Evolutionary conservation across 2,329 filamentous ascomycete genomes (phyloP).

Genomic region (Curvularia lunata): DNA sequence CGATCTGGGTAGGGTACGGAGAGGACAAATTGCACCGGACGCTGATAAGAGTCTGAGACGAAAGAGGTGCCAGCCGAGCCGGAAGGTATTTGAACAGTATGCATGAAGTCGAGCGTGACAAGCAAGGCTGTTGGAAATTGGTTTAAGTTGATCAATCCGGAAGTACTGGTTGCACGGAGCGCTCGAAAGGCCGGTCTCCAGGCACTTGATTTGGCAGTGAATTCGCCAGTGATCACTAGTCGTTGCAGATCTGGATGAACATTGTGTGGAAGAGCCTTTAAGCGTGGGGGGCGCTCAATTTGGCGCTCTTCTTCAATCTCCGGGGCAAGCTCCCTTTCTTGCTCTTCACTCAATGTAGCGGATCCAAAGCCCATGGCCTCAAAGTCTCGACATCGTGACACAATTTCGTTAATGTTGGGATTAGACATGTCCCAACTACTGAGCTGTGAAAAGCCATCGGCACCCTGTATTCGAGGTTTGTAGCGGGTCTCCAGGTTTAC

Average conservation of each 20-base stretch:
- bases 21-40: constrained; percentile 63
- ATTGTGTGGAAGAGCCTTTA: constrained; percentile 50
- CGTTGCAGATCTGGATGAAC: constrained; percentile 54
- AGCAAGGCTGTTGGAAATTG: constrained; percentile 53
- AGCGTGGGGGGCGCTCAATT: constrained; percentile 56
- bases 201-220: constrained; percentile 37
- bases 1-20: constrained; percentile 29
- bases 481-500: constrained; percentile 62
- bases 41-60: constrained; percentile 50
- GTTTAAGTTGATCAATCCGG: constrained; percentile 36
- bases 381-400: constrained; percentile 32
- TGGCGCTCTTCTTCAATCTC: constrained; percentile 68
- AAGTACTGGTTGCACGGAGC: constrained; percentile 53
- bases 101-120: constrained; percentile 60
- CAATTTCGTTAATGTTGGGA: constrained; percentile 29
- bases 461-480: constrained; percentile 37
- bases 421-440: constrained; percentile 23
- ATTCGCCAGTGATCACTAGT: constrained; percentile 51
- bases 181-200: constrained; percentile 57
- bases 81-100: constrained; percentile 49
- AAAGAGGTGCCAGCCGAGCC: neutral
- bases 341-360: constrained; percentile 65
- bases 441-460: constrained; percentile 1
- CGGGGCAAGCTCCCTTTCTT: constrained; percentile 70
- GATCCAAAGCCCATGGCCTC: constrained; percentile 39